Conservation (phyloP, 1,284 basidiomycete species). For the Trichosporon faecale region DNA sequence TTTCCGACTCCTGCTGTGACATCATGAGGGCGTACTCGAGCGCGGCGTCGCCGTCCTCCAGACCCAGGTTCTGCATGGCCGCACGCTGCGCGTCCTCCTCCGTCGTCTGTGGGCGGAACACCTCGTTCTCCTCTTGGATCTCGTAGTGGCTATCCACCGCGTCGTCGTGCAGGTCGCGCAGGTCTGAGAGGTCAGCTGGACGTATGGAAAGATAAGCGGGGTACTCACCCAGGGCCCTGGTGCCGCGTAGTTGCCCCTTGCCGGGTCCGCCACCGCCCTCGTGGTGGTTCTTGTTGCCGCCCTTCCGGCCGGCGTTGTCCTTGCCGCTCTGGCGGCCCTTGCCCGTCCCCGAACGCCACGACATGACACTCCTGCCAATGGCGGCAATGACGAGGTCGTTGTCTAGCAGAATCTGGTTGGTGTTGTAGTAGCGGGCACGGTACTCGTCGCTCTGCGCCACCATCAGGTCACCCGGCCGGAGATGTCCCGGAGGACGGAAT, state of each 20-base stretch:
- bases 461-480: slow-evolving; percentile 36
- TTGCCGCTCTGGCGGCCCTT: slow-evolving; percentile 41
- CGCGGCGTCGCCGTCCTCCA: slow-evolving; percentile 43
- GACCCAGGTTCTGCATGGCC: slow-evolving; percentile 37
- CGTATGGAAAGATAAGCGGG: neutral
- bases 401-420: slow-evolving; percentile 48
- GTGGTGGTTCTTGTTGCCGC: neutral
- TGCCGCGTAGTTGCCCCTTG: slow-evolving; percentile 29
- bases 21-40: slow-evolving; percentile 45
- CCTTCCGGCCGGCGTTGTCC: slow-evolving; percentile 27
- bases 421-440: slow-evolving; percentile 36
- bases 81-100: slow-evolving; percentile 29
- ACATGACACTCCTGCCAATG: slow-evolving; percentile 45
- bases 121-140: slow-evolving; percentile 30
- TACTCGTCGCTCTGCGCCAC: slow-evolving; percentile 35
- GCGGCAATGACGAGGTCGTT: slow-evolving; percentile 47
- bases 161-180: slow-evolving; percentile 38
- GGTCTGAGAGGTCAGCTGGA: slow-evolving; percentile 25
- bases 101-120: slow-evolving; percentile 19
- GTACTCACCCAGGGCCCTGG: slow-evolving; percentile 28
- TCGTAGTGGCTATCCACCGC: slow-evolving; percentile 34
- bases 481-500: slow-evolving; percentile 38
- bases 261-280: slow-evolving; percentile 24
- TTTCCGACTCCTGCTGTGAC: slow-evolving; percentile 32
- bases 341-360: slow-evolving; percentile 46